Conservation (phyloP, 2,329 filamentous ascomycete species). For the Fusarium succisae region DNA sequence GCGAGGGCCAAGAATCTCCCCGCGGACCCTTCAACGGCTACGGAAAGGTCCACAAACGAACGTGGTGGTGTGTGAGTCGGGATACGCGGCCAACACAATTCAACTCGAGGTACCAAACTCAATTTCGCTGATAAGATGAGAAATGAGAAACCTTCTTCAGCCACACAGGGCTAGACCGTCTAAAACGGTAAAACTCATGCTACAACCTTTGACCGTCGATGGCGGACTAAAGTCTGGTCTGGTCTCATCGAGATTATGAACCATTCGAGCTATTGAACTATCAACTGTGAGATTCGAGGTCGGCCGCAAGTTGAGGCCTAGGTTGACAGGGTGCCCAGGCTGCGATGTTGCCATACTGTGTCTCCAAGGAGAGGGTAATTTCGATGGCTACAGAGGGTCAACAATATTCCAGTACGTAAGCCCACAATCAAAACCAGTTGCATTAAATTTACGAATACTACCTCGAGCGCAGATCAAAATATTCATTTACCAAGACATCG, state of each 20-base stretch:
- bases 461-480: constrained; percentile 10
- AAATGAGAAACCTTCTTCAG: constrained; percentile 1
- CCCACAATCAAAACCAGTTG: neutral
- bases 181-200: neutral
- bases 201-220: constrained; percentile 1
- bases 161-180: constrained; percentile 26
- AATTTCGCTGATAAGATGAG: constrained; percentile 10
- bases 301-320: constrained; percentile 11
- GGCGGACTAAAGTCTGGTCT: constrained; percentile 14
- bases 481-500: neutral
- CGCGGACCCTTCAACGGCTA: constrained; percentile 29
- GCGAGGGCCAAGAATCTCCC: constrained; percentile 22
- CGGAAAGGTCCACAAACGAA: constrained; percentile 16
- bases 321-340: constrained; percentile 16
- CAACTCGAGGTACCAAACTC: constrained; percentile 32
- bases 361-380: neutral
- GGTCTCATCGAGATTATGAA: constrained; percentile 24
- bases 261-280: constrained; percentile 5
- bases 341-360: neutral
- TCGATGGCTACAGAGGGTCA: neutral
- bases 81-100: constrained; percentile 5
- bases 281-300: constrained; percentile 14
- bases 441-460: constrained; percentile 4
- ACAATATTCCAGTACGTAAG: neutral
- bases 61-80: constrained; percentile 25